Evolutionary conservation across 208 protist species (phyloP), one percentile per base, ranked within the genome.

Genomic region (Trypanosoma theileri): DNA sequence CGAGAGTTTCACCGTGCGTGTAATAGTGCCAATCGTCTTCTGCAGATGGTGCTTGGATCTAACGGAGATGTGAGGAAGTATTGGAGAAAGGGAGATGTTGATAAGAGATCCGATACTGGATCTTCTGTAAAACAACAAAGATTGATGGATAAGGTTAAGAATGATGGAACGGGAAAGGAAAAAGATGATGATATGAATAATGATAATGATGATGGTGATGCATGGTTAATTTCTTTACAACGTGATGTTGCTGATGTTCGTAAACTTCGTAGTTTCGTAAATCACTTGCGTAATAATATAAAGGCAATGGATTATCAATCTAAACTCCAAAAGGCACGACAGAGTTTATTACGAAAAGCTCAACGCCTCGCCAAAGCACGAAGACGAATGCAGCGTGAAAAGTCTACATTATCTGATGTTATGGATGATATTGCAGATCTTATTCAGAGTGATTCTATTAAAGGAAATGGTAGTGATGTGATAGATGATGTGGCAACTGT

Each of bases 201-300:
- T n/a, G 35, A 19, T 19, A 55, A 59, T 19, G 50, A 61, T 50
- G 67, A 44, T 41, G 3, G 52, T 28, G 14, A 14, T 44, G 41
- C 35, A 28, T 75, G 71, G 63, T 46, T 79, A 21, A 9, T 31
- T 8, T 41, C 61, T 28, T 28, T 86, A 6, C 46, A 31, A 14
- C 65, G 59, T 59, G 80, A 94, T 67, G 74, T 91, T 31, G 71
- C 59, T 51, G 73, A 91, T 56, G 71, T 92, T 1, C 76, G 77
- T 8, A 77, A 78, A n/a, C 73, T 94, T 14, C 81, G 83, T 31
- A 77, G 71, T 7, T 91, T 94, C 26, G 76, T 81, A 57, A 55
- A 56, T 6, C 85, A 78, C 35, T 75, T 94, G 16, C 65, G 84
- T 22, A 54, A 72, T 17, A 80, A 91, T 53, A 56, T 94, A 3